phyloP scores from a whole-genome alignment of 23 red algal species.

The Gracilaria caudata region DNA sequence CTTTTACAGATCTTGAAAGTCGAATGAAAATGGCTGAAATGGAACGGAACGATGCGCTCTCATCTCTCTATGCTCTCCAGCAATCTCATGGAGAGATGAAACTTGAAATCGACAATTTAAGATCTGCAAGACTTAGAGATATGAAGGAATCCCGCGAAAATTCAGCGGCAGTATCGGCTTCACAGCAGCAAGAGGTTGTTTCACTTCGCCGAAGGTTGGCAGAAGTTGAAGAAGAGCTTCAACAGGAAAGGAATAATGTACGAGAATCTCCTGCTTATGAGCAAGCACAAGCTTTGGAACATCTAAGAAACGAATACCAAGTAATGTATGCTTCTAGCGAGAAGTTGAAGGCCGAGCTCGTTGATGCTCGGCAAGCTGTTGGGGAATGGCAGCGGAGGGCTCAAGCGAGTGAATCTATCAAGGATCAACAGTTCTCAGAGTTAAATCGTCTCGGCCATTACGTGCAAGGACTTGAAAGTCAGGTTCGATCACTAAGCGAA shows the following conservation, averaged over 20 bases:
- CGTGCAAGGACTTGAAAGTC: slow-evolving; percentile 33
- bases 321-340: slow-evolving; percentile 1
- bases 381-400: slow-evolving; percentile 44
- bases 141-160: slow-evolving; percentile 42
- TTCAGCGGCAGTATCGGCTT: slow-evolving; percentile 16
- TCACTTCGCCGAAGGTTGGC: slow-evolving; percentile 21
- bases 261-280: slow-evolving; percentile 7
- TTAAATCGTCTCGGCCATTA: slow-evolving; percentile 40
- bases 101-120: slow-evolving; percentile 21
- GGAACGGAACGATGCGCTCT: slow-evolving; percentile 11
- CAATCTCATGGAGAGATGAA: slow-evolving; percentile 16
- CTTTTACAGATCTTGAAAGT: slow-evolving; percentile 14
- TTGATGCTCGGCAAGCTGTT: slow-evolving; percentile 46
- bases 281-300: slow-evolving; percentile 29
- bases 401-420: slow-evolving; percentile 34
- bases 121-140: slow-evolving; percentile 13
- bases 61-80: background rate
- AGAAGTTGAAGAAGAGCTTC: background rate
- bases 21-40: slow-evolving; percentile 23
- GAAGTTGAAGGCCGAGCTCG: slow-evolving; percentile 43
- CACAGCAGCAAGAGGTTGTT: slow-evolving; percentile 34
- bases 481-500: slow-evolving; percentile 20
- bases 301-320: slow-evolving; percentile 21
- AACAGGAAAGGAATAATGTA: background rate
- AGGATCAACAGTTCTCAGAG: slow-evolving; percentile 49